Evolutionary conservation across 345 rosid genomes (phyloP), one percentile per base, ranked within the genome.

Genomic region (Erysimum cheiranthoides): DNA sequence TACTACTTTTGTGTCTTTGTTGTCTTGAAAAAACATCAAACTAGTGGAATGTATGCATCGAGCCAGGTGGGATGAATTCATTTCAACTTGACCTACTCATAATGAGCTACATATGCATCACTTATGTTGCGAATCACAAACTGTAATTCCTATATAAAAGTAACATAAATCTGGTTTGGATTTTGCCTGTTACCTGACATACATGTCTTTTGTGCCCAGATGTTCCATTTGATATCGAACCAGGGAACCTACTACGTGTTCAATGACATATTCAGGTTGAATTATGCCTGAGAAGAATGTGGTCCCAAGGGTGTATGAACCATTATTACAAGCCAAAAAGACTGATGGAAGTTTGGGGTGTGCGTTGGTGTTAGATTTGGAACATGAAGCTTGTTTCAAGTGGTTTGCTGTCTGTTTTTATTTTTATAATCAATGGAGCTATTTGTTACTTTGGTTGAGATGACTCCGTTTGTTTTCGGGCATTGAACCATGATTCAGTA

Each of bases 201-300:
- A 34, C 10, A 10, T 66, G 40, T 50, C 16, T 78, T 78, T 66
- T 86, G 50, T 63, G 70, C 45, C 13, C 89, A 94, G 97, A 86
- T 94, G 97, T 94, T 94, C 80, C 98, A 94, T 85, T 85, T 94
- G 92, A 89, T 94, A 86, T 89, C 97, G 61, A 87, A 88, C 30
- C 94, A 87, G 70, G 97, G 98, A 83, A 88, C 85, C 90, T 91
- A 85, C 75, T 91, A 87, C 52, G 98, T 94, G 83, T 79, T 85
- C 71, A 94, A 90, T 54, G 98, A 91, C 77, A 92, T 92, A 69
- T 94, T 91, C 95, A 88, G 98, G 87, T 79, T 94, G 87, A 94
- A 94, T 90, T 91, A 88, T 74, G 94, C 97, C 3, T 91, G 92
- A 91, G 91, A 91, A 49, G 65, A 32, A 59, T 5, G 35, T 34